These are phyloP conservation scores for Samsoniella hepiali DNA, from an alignment of 2,329 filamentous ascomycete species.

Conservation along the genomic window DNA sequence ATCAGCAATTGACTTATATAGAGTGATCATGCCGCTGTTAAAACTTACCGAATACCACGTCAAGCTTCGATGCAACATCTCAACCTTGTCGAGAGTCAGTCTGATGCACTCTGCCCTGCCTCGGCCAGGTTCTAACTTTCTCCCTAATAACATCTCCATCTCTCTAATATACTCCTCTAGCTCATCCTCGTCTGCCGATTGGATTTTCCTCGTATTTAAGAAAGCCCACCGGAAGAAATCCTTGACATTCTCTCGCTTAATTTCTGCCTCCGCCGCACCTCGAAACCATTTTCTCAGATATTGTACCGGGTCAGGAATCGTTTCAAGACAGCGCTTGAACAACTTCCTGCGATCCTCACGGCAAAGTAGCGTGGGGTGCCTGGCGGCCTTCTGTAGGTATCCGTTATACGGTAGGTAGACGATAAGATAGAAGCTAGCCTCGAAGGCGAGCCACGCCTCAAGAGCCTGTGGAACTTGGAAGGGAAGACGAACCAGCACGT, in stretches of 20 bases:
- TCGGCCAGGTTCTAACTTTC: slow-evolving; percentile 47
- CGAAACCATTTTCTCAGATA: slow-evolving; percentile 59
- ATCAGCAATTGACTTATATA: slow-evolving; percentile 17
- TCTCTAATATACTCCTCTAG: slow-evolving; percentile 52
- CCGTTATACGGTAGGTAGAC: slow-evolving; percentile 50
- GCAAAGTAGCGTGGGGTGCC: slow-evolving; percentile 44
- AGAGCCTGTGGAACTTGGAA: slow-evolving; percentile 32
- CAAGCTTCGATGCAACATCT: slow-evolving; percentile 53
- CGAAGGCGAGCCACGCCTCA: slow-evolving; percentile 45
- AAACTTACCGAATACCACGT: slow-evolving; percentile 53
- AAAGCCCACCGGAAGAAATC: slow-evolving; percentile 62
- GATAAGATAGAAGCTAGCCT: slow-evolving; percentile 52
- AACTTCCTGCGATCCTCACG: slow-evolving; percentile 46
- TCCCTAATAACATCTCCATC: slow-evolving; percentile 49
- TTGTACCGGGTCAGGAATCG: slow-evolving; percentile 48
- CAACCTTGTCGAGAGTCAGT: slow-evolving; percentile 55
- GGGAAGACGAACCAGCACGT: slow-evolving; percentile 25
- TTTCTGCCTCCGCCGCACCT: slow-evolving; percentile 47
- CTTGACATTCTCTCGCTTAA: slow-evolving; percentile 57
- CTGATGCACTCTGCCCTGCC: slow-evolving; percentile 52
- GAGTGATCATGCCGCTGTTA: not conserved
- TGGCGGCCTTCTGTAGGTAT: slow-evolving; percentile 49
- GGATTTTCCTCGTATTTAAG: slow-evolving; percentile 44
- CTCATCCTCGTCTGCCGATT: slow-evolving; percentile 47
- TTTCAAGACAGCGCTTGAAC: slow-evolving; percentile 49